Percentiles rank a stretch among this genome's conserved stretches.
Evolutionary conservation across 1,139 yeast species (phyloP).

Genomic region (Zygoascus hellenicus): DNA sequence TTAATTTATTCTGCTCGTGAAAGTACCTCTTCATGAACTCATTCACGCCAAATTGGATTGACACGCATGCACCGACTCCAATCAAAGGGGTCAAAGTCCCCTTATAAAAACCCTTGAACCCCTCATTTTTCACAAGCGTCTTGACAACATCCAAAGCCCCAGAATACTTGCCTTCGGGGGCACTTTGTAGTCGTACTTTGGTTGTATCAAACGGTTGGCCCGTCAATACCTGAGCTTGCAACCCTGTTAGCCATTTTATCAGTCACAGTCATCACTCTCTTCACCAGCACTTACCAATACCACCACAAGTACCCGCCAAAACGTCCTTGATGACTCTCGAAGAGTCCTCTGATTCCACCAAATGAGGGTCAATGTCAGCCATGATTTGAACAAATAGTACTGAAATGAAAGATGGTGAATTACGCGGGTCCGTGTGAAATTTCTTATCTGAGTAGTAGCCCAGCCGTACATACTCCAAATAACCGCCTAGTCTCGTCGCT

Average conservation of each 20-base stretch:
- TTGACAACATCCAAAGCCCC: slow-evolving; percentile 75
- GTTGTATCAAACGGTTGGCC: slow-evolving; percentile 97
- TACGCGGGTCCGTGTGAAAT: too few relatives aligned
- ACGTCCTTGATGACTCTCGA: slow-evolving; percentile 70
- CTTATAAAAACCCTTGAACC: slow-evolving; percentile 75
- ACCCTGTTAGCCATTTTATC: slow-evolving; percentile 2
- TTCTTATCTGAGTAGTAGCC: too few relatives aligned
- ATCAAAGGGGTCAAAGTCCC: slow-evolving; percentile 82
- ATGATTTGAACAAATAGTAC: slow-evolving; percentile 12
- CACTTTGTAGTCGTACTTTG: slow-evolving; percentile 83
- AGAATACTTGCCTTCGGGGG: slow-evolving; percentile 66
- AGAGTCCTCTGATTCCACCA: slow-evolving; percentile 29
- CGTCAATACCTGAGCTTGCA: slow-evolving; percentile 73
- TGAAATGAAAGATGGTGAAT: neutral
- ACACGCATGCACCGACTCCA: slow-evolving; percentile 92
- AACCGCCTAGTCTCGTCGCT: too few relatives aligned
- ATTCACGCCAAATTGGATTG: slow-evolving; percentile 83
- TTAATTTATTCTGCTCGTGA: slow-evolving; percentile 37
- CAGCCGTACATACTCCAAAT: too few relatives aligned
- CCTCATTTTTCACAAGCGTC: slow-evolving; percentile 60
- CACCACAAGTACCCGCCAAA: slow-evolving; percentile 88
- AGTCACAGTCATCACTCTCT: neutral
- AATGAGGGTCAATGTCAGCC: slow-evolving; percentile 31
- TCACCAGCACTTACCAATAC: slow-evolving; percentile 41
- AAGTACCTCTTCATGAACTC: slow-evolving; percentile 86